These are phyloP conservation scores for Fusarium drepaniforme DNA, from an alignment of 2,329 filamentous ascomycete genomes.

Conservation along the genomic window DNA sequence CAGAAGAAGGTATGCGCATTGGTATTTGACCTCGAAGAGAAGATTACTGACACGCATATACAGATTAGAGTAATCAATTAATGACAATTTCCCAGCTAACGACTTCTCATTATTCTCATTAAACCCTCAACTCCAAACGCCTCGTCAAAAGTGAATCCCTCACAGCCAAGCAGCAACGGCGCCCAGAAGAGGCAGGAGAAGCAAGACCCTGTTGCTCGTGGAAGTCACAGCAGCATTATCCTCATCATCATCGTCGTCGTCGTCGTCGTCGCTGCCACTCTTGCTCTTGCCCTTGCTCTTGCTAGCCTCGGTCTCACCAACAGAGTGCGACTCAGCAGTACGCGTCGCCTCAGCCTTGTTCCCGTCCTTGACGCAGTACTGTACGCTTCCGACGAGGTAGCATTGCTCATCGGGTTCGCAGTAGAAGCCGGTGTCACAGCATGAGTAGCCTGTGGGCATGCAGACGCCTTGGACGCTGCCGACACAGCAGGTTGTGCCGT, in stretches of 20 bases:
- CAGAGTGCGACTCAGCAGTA: constrained; percentile 10
- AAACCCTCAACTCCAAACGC: not conserved
- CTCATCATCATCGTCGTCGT: constrained; percentile 1
- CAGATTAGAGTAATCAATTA: not conserved
- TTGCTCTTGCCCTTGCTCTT: not conserved
- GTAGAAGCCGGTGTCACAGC: constrained; percentile 35
- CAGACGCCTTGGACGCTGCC: constrained; percentile 27
- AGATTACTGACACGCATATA: not conserved
- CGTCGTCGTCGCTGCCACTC: not conserved
- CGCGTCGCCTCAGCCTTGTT: constrained; percentile 5
- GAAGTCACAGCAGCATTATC: not conserved
- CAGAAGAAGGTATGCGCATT: not conserved
- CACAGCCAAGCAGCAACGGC: constrained; percentile 16
- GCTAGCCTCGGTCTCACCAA: constrained; percentile 10
- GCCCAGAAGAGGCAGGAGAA: constrained; percentile 14
- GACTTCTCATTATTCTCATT: not conserved
- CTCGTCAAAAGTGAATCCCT: not conserved
- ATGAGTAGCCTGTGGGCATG: constrained; percentile 32
- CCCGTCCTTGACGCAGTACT: constrained; percentile 14
- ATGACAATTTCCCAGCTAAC: not conserved
- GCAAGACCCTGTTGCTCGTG: not conserved
- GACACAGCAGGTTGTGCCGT: constrained; percentile 26
- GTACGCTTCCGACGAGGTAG: constrained; percentile 7
- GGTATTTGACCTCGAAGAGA: not conserved
- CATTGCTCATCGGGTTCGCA: constrained; percentile 27